A percentile compares a stretch with the other conserved stretches of the same genome.
These are phyloP conservation scores for Aspergillus fumigatiaffinis DNA, from an alignment of 2,329 filamentous ascomycete species.

Conservation along the genomic window DNA sequence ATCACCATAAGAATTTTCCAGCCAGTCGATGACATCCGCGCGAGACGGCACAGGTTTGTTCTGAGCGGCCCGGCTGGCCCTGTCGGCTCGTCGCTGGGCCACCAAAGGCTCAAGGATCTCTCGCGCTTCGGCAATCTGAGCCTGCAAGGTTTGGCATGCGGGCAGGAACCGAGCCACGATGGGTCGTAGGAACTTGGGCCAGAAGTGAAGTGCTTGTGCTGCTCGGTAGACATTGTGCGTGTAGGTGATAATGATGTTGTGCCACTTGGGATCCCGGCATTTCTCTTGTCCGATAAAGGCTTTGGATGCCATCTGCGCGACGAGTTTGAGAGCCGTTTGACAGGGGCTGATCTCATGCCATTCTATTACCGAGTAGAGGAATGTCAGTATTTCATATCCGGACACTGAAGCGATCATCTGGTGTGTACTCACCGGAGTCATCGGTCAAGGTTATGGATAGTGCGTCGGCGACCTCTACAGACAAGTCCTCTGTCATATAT, in stretches of 20 bases:
- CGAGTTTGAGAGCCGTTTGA: background rate
- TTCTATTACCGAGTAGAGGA: background rate
- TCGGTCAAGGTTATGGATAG: background rate
- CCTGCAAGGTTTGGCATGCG: background rate
- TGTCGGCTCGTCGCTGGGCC: background rate
- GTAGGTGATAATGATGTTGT: conserved; percentile 12
- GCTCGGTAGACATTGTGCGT: conserved; percentile 12
- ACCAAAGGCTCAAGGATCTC: background rate
- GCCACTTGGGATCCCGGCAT: conserved; percentile 16
- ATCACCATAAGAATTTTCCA: background rate
- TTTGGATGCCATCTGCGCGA: conserved; percentile 5
- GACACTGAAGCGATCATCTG: too few relatives aligned
- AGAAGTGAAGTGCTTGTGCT: conserved; percentile 11
- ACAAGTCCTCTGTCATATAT: background rate
- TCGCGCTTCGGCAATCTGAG: background rate
- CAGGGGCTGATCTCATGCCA: background rate
- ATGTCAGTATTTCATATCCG: background rate
- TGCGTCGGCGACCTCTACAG: background rate
- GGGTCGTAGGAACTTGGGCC: background rate
- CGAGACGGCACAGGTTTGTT: background rate
- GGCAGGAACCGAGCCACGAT: conserved; percentile 5
- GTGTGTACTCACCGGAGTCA: background rate
- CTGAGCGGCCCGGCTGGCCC: too few relatives aligned
- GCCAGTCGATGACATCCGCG: conserved; percentile 1
- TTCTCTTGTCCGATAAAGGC: conserved; percentile 15